A percentile compares a stretch with the other conserved stretches of the same genome.
Conservation (phyloP, 176 grass and related monocot genomes). For the Poa annua region DNA sequence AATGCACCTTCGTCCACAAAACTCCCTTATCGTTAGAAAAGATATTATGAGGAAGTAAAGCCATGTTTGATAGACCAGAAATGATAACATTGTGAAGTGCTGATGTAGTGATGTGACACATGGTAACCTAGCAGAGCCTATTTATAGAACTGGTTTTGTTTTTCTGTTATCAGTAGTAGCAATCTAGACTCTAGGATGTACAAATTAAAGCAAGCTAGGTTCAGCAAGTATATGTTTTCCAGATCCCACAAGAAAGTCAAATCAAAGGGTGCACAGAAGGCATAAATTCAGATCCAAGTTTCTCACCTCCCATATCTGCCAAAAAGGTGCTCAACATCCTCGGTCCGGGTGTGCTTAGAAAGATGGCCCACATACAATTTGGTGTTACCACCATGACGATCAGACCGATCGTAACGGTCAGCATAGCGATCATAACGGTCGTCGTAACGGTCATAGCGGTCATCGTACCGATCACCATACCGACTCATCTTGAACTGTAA, state of each 20-base stretch:
- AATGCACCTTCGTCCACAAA: neutral
- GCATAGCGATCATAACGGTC: conserved; percentile 48
- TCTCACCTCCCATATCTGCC: conserved; percentile 85
- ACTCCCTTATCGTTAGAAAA: neutral
- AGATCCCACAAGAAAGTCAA: neutral
- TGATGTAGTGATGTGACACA: conserved; percentile 8
- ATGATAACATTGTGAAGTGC: neutral
- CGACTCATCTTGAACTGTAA: conserved; percentile 73
- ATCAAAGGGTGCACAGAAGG: neutral
- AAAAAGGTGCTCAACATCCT: conserved; percentile 78
- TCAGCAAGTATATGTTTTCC: neutral
- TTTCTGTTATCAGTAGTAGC: conserved; percentile 7
- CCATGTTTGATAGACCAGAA: neutral
- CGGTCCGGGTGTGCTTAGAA: conserved; percentile 51
- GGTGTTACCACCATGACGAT: conserved; percentile 48
- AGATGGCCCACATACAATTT: conserved; percentile 79
- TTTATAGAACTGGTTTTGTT: conserved; percentile 5
- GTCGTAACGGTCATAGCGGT: conserved; percentile 32
- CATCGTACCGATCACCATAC: conserved; percentile 53
- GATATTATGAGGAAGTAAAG: conserved; percentile 2
- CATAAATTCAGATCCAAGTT: conserved; percentile 15
- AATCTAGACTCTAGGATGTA: neutral
- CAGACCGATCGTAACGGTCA: conserved; percentile 13
- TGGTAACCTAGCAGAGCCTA: neutral
- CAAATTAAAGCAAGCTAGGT: conserved; percentile 1